phyloP scores from a whole-genome alignment of 495 filamentous ascomycete species.

The Trichoderma virens region DNA sequence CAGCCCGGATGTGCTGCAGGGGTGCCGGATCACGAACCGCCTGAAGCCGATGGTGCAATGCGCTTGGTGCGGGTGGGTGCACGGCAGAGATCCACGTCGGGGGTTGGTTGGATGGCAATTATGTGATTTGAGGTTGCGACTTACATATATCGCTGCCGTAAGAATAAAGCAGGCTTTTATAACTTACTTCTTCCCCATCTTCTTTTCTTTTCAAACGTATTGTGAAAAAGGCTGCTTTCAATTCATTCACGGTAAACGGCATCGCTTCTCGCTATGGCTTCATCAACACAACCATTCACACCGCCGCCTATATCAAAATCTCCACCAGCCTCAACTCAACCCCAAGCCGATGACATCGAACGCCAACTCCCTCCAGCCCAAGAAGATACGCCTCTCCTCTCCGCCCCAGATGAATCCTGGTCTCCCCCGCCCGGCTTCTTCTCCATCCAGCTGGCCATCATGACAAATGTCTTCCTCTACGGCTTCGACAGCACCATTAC shows the following conservation, averaged over 20 bases:
- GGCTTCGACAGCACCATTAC: constrained; percentile 63
- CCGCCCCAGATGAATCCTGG: constrained; percentile 19
- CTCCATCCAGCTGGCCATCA: constrained; percentile 49
- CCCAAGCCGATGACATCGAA: neutral
- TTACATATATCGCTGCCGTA: no score
- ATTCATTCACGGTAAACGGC: neutral
- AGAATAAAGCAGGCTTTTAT: no score
- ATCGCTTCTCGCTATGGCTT: neutral
- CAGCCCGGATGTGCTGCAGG: neutral
- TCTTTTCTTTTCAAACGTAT: no score
- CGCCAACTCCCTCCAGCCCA: neutral
- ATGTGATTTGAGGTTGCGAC: neutral
- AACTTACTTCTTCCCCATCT: no score
- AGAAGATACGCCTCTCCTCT: constrained; percentile 32
- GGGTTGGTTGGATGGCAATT: neutral
- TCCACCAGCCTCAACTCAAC: neutral
- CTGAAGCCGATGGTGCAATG: constrained; percentile 2
- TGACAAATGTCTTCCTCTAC: constrained; percentile 58
- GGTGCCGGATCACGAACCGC: neutral
- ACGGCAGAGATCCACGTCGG: neutral
- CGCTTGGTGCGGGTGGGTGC: neutral
- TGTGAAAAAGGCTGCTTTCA: no score
- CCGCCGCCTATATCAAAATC: neutral
- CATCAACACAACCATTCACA: neutral
- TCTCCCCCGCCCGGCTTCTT: constrained; percentile 28